Percentiles rank a stretch among this genome's conserved stretches.
Conservation (phyloP, 108 stramenopile species). For the Hondaea fermentalgiana region DNA sequence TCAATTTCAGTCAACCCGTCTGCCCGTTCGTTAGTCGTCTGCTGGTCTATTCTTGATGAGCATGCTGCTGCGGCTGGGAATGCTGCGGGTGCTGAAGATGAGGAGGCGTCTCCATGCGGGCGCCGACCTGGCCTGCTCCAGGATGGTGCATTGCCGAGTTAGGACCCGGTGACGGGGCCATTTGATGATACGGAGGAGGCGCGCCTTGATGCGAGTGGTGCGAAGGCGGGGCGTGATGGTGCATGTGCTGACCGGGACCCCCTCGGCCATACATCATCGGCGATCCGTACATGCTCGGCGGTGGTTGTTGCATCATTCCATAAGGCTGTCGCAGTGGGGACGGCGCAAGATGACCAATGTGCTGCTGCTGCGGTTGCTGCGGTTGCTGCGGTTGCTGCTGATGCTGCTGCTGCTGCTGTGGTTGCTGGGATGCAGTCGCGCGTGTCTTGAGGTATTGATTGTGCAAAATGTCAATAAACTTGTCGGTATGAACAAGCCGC, state of each 20-base stretch:
- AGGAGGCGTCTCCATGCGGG: background rate
- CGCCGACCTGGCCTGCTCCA: background rate
- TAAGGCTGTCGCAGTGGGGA: background rate
- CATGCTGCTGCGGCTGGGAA: too few relatives aligned
- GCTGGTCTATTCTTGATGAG: too few relatives aligned
- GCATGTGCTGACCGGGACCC: background rate
- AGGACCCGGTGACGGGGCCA: background rate
- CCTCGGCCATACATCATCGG: background rate
- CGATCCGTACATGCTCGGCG: background rate
- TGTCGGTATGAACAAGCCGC: background rate
- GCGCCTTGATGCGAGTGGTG: background rate
- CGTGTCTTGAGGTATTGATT: background rate
- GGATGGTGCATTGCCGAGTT: background rate
- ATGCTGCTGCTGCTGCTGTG: background rate
- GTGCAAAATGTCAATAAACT: conserved; percentile 13
- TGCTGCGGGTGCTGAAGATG: background rate
- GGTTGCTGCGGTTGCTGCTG: background rate
- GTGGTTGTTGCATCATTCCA: too few relatives aligned
- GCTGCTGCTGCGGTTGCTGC: background rate
- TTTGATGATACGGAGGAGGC: background rate
- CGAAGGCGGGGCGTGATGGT: background rate
- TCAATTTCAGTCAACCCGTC: too few relatives aligned
- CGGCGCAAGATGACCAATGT: background rate
- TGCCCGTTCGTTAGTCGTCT: too few relatives aligned
- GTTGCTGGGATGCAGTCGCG: background rate